These are phyloP conservation scores for Tetrapisispora pingtungensis DNA, from an alignment of 805 yeast genomes.

Conservation along the genomic window DNA sequence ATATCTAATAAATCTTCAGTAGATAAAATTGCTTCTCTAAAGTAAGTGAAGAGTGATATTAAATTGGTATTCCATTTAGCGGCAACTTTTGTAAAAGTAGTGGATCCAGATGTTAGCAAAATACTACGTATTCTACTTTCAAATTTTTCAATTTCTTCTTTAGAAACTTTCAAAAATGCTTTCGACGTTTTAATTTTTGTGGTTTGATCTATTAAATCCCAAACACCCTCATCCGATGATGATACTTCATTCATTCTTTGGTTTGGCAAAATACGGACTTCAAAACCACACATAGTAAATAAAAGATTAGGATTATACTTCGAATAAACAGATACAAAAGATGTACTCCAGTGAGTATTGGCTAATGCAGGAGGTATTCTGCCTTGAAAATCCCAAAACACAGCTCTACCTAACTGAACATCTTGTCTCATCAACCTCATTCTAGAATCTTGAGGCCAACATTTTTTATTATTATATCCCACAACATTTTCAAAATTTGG, in stretches of 20 bases:
- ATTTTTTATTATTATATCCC: constrained; percentile 77
- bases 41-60: constrained; percentile 77
- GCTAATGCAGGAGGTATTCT: constrained; percentile 72
- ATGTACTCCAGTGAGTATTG: constrained; percentile 64
- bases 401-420: constrained; percentile 86
- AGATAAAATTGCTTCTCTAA: constrained; percentile 83
- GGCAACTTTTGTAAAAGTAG: constrained; percentile 89
- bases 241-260: constrained; percentile 43
- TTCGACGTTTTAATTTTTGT: constrained; percentile 83
- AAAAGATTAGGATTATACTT: constrained; percentile 80
- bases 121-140: constrained; percentile 79
- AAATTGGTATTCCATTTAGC: constrained; percentile 94
- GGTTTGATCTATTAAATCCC: constrained; percentile 68
- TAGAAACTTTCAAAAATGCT: constrained; percentile 76
- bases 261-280: constrained; percentile 78
- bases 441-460: constrained; percentile 91
- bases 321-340: constrained; percentile 82
- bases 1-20: constrained; percentile 71
- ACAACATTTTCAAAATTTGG: constrained; percentile 81
- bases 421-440: constrained; percentile 88
- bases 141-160: constrained; percentile 69
- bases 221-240: constrained; percentile 69
- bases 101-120: constrained; percentile 89
- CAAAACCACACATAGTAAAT: constrained; percentile 92
- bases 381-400: constrained; percentile 78